A percentile compares a stretch with the other conserved stretches of the same genome.
Evolutionary conservation across 2,329 filamentous ascomycete genomes (phyloP).

Genomic region (Meredithiella fracta): DNA sequence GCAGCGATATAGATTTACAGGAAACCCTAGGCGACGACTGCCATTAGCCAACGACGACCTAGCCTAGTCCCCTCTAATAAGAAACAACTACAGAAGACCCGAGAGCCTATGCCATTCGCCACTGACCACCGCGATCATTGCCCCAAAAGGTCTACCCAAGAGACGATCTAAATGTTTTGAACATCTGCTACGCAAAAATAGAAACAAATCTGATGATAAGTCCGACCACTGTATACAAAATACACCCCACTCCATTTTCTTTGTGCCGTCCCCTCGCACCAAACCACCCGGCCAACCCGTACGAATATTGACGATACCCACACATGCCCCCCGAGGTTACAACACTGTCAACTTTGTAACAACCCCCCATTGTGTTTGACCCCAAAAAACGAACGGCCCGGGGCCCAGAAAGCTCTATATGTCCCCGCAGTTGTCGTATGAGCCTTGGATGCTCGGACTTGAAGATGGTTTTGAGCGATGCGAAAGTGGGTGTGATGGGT

Average conservation of each 20-base stretch:
- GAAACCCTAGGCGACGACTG: no score
- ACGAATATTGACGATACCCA: neutral
- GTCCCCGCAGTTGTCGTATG: neutral
- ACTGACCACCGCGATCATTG: neutral
- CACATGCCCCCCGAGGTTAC: neutral
- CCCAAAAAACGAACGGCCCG: neutral
- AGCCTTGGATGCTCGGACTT: neutral
- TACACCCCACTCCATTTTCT: neutral
- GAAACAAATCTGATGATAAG: slow-evolving; percentile 5
- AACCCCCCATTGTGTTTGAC: neutral
- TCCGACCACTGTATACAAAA: no score
- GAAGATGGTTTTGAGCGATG: neutral
- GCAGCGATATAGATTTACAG: no score
- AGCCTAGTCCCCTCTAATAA: neutral
- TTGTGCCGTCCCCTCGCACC: neutral
- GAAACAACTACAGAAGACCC: slow-evolving; percentile 3
- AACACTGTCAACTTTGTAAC: slow-evolving; percentile 2
- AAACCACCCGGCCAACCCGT: no score
- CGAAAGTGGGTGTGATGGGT: neutral
- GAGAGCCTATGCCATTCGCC: no score
- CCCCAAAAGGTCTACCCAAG: neutral
- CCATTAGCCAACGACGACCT: no score
- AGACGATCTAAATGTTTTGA: slow-evolving; percentile 1
- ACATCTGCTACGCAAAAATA: slow-evolving; percentile 2
- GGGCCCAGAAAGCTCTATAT: neutral